These are phyloP conservation scores for Apiotrichum akiyoshidainum DNA, from an alignment of 1,284 basidiomycete genomes.

Conservation along the genomic window DNA sequence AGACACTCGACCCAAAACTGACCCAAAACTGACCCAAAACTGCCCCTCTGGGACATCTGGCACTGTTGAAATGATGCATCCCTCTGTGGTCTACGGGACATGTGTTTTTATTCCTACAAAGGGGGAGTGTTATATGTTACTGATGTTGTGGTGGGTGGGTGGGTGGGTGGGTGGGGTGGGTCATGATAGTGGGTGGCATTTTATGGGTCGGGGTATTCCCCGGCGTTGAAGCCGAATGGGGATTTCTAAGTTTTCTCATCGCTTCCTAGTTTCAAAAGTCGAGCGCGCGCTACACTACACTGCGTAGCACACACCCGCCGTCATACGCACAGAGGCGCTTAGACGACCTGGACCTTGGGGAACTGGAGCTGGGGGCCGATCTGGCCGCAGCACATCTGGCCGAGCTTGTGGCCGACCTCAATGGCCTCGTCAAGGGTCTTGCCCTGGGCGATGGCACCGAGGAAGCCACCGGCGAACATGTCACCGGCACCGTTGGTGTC, in stretches of 20 bases:
- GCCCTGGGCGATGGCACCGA: slow-evolving; percentile 78
- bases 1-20: no score
- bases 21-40: no score
- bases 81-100: slow-evolving; percentile 5
- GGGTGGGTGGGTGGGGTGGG: not conserved
- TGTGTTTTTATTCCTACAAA: not conserved
- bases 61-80: slow-evolving; percentile 28
- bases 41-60: not conserved
- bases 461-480: slow-evolving; percentile 95
- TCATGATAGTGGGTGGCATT: not conserved
- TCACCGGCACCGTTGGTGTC: slow-evolving; percentile 99
- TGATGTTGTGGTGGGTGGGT: not conserved
- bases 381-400: slow-evolving; percentile 81
- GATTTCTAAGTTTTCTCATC: not conserved
- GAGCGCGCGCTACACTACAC: no score
- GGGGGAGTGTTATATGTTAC: slow-evolving; percentile 1
- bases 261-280: not conserved
- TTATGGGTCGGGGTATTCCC: not conserved
- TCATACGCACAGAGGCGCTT: slow-evolving; percentile 5
- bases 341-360: slow-evolving; percentile 43
- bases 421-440: slow-evolving; percentile 72
- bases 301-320: not conserved
- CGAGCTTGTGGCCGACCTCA: slow-evolving; percentile 84
- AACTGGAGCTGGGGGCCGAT: slow-evolving; percentile 55
- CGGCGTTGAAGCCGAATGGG: slow-evolving; percentile 15